These are phyloP conservation scores for Candida parachauliodes DNA, from an alignment of 805 yeast species.

Conservation along the genomic window DNA sequence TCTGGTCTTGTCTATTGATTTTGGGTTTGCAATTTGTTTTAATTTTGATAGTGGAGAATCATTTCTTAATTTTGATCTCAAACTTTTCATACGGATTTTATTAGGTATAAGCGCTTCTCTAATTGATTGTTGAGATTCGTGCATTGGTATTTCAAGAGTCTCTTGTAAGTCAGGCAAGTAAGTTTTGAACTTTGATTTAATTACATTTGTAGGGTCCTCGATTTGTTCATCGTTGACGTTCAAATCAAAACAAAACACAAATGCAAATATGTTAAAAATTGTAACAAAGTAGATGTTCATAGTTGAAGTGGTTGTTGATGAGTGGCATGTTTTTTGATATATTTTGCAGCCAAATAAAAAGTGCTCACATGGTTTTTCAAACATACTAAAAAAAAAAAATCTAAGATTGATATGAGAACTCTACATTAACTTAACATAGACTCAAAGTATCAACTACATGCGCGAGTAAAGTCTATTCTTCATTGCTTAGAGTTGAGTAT, in stretches of 20 bases:
- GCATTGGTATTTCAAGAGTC: conserved; percentile 9
- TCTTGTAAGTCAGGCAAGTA: conserved; percentile 9
- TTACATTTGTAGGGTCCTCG: conserved; percentile 4
- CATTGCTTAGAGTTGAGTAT: too few relatives aligned
- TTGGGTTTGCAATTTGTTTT: neutral
- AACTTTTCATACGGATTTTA: conserved; percentile 2
- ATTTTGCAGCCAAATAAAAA: neutral
- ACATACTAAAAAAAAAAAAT: too few relatives aligned
- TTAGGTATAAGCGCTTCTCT: conserved; percentile 10
- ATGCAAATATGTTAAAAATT: neutral
- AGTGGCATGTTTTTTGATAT: neutral
- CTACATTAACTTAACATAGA: too few relatives aligned
- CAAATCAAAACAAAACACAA: conserved; percentile 1
- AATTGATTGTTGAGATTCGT: conserved; percentile 2
- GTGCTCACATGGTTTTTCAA: too few relatives aligned
- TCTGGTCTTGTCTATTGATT: neutral
- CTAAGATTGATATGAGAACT: too few relatives aligned
- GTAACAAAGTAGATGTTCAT: neutral
- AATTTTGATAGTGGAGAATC: conserved; percentile 1
- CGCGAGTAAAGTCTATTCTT: too few relatives aligned
- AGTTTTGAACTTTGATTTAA: conserved; percentile 9
- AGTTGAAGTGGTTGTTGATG: neutral
- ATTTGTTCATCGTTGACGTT: conserved; percentile 8
- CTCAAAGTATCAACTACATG: too few relatives aligned
- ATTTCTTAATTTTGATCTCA: conserved; percentile 7